These are phyloP conservation scores for Phytophthora hybrid DNA, from an alignment of 352 stramenopile species.

Conservation along the genomic window DNA sequence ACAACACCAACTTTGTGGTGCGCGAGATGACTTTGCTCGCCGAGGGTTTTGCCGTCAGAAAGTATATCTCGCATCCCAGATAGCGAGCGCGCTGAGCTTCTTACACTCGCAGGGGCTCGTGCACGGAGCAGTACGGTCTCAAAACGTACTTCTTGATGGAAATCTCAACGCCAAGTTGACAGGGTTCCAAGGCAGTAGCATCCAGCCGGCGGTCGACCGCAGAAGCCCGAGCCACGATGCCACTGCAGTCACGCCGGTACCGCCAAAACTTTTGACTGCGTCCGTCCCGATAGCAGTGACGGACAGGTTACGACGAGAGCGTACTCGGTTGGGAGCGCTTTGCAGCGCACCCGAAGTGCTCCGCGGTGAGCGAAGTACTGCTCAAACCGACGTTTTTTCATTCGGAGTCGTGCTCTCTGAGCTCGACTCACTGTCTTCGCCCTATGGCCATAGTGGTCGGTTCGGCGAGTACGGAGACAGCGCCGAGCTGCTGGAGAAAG, in stretches of 20 bases:
- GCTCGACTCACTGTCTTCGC: conserved; percentile 42
- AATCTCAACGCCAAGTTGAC: conserved; percentile 57
- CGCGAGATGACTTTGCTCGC: conserved; percentile 13
- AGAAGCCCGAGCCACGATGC: conserved; percentile 27
- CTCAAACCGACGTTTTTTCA: conserved; percentile 64
- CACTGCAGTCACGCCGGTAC: not conserved
- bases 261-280: conserved; percentile 23
- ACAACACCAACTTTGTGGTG: conserved; percentile 28
- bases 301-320: conserved; percentile 27
- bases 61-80: conserved; percentile 53
- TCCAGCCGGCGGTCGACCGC: conserved; percentile 6
- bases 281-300: conserved; percentile 30
- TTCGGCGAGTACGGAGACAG: conserved; percentile 22
- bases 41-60: conserved; percentile 54
- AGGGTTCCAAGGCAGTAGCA: conserved; percentile 44
- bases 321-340: conserved; percentile 23
- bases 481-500: conserved; percentile 45
- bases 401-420: conserved; percentile 67
- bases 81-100: conserved; percentile 58
- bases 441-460: conserved; percentile 30
- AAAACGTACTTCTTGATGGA: conserved; percentile 45
- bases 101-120: conserved; percentile 55
- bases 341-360: conserved; percentile 65
- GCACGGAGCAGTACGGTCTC: conserved; percentile 42
- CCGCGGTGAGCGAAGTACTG: conserved; percentile 46